Evolutionary conservation across 2,329 filamentous ascomycete species (phyloP), one percentile per base, ranked within the genome.

Genomic region (Fusarium abutilonis): DNA sequence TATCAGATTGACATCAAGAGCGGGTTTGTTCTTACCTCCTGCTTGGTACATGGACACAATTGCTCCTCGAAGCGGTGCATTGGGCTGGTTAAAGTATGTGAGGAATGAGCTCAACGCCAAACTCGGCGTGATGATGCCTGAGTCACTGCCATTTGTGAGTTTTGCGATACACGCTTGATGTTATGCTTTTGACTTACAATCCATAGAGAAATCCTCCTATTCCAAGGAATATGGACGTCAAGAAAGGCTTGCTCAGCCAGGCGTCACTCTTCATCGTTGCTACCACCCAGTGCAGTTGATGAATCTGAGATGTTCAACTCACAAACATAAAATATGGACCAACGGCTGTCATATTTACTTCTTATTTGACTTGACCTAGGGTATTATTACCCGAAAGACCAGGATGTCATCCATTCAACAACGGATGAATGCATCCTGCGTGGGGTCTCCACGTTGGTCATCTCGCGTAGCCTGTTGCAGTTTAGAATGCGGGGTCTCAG

Each of bases 31-130:
- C 42, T 44, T 50, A 73, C 75, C 75, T 70, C 76, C 76, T 6
- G 75, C 76, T 38, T 78, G 76, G 28, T 77, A 78, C 14, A 78
- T 68, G 0, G 76, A 78, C 0, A 78, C 76, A 17, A 78, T 78
- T 1, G 76, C 75, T 9, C 76, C 76, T 6, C 74, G 69, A 1
- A 77, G 63, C 1, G 76, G 60, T 5, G 76, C 67, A 46, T 74
- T 56, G 0, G 76, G 76, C 2, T 73, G 70, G 7, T 71, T 70
- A 5, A 78, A 78, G 53, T 78, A 76, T 0, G 31, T 41, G 9
- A 73, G 46, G 32, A 78, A 78, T 0, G 76, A 76, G 3, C 56
- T 67, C 23, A 78, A 57, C 1, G 76, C 76, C 3, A 78, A 57
- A 47, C 74, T 78, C 1, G 76, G 76, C 0, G 76, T 78, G 42